Base-by-base conservation (phyloP, 129 eudicot species). In the Chrysanthemum makinoi region DNA sequence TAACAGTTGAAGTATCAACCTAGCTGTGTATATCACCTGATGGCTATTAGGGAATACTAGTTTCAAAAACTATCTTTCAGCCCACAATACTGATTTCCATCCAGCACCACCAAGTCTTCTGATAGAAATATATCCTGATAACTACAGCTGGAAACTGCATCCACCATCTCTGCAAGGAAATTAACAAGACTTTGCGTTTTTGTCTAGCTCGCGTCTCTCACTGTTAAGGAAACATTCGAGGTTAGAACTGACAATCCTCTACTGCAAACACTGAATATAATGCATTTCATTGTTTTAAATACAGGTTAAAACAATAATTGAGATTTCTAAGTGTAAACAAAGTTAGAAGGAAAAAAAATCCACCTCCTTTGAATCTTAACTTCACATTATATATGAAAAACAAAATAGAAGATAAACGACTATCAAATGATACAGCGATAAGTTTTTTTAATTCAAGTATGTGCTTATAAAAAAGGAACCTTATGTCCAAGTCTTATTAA, bases 201-300 rank as follows among this genome's bases (percentile, higher is more conserved):
- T 22, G 24, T 22, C 24, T 22, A 22, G 24, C 24, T 22, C 24
- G 24, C 24, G 24, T 22, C 24, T 0, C 2, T 2, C 33, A 69
- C 80, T 76, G 80, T 50, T 30, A 76, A 1, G 33, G 14, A 59
- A 50, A 46, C 11, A 43, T 14, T 75, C 59, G n/a, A 22, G 33
- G 64, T 68, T 60, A 61, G 18, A 59, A 47, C 44, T 58, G 55
- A 59, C 18, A 57, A 39, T 39, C 2, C 17, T 0, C 14, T 51
- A 14, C 43, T 60, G 3, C 33, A 28, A 4, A 30, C 35, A 66
- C 14, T 50, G 72, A 33, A 2, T 48, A 58, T 0, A 20, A 15
- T n/a, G 18, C 14, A 17, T 30, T 30, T 30, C 35, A 30, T 4
- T 30, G 4, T 14, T 10, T 9, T 26, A 22, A 16, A 46, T 26